Percentiles rank a stretch among this genome's conserved stretches.
These are phyloP conservation scores for Solanum gracilifrons DNA, from an alignment of 257 asterid genomes.

Conservation along the genomic window DNA sequence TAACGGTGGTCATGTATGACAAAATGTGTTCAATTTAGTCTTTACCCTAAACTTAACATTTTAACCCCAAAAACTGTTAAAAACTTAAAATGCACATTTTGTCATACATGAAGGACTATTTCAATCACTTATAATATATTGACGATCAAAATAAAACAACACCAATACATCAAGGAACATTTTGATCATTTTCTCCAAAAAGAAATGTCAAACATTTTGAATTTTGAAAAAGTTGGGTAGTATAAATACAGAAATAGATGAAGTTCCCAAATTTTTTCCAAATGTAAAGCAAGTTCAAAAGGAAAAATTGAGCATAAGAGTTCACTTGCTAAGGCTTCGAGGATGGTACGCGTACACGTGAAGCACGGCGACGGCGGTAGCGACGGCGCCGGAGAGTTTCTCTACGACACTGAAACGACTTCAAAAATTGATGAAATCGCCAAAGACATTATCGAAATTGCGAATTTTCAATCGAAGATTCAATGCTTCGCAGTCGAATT, in stretches of 20 bases:
- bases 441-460: constrained; percentile 6
- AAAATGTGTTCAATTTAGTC: too few relatives aligned
- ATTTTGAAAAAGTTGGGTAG: background rate
- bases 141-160: too few relatives aligned
- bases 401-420: constrained; percentile 12
- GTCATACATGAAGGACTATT: too few relatives aligned
- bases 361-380: constrained; percentile 1
- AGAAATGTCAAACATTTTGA: background rate
- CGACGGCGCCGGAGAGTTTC: constrained; percentile 12
- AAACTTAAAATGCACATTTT: too few relatives aligned
- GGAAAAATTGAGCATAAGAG: background rate
- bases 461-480: constrained; percentile 22
- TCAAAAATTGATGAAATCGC: constrained; percentile 11
- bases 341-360: constrained; percentile 25
- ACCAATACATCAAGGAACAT: too few relatives aligned
- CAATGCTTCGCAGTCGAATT: constrained; percentile 5
- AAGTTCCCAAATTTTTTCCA: background rate
- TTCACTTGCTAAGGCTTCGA: background rate
- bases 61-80: too few relatives aligned
- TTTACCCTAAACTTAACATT: too few relatives aligned
- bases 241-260: background rate
- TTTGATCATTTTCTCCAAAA: too few relatives aligned
- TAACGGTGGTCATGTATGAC: too few relatives aligned
- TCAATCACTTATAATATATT: too few relatives aligned
- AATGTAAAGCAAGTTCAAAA: background rate